Percentiles rank a stretch among this genome's conserved stretches.
Evolutionary conservation across 2,329 filamentous ascomycete genomes (phyloP).

Genomic region (Nigrograna mackinnonii): DNA sequence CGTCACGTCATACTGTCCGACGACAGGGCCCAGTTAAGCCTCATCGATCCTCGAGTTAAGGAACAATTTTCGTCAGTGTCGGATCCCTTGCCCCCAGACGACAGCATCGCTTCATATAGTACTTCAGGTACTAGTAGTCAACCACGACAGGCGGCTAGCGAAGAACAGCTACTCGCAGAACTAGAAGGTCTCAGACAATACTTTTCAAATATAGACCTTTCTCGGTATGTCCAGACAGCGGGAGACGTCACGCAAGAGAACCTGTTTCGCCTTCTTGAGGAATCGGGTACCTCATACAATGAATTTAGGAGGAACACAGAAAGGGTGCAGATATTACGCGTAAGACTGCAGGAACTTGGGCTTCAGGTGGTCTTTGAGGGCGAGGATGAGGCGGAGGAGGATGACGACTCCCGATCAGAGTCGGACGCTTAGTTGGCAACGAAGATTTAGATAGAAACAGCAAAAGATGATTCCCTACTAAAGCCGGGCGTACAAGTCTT

Average conservation of each 20-base stretch:
- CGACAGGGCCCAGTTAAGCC: conserved; percentile 68
- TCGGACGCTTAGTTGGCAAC: too few relatives aligned
- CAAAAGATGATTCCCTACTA: too few relatives aligned
- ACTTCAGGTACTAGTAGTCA: conserved; percentile 4
- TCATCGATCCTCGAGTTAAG: conserved; percentile 69
- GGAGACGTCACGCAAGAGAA: conserved; percentile 20
- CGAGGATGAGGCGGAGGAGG: conserved; percentile 7
- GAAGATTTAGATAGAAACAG: too few relatives aligned
- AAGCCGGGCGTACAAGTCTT: too few relatives aligned
- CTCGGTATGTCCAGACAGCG: conserved; percentile 12
- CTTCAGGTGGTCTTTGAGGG: conserved; percentile 28
- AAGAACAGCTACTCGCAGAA: conserved; percentile 22
- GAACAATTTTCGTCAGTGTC: conserved; percentile 63
- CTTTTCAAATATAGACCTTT: conserved; percentile 28
- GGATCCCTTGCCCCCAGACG: conserved; percentile 76
- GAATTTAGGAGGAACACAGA: conserved; percentile 33
- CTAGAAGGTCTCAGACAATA: conserved; percentile 29
- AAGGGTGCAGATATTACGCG: conserved; percentile 6
- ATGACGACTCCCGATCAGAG: conserved; percentile 7
- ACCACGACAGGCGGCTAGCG: conserved; percentile 5
- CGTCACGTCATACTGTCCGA: conserved; percentile 81
- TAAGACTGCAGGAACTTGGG: conserved; percentile 24
- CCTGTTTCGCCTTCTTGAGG: conserved; percentile 20
- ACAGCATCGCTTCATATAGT: conserved; percentile 37
- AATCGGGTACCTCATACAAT: conserved; percentile 20